phyloP scores from a whole-genome alignment of 495 filamentous ascomycete species.

The Lasiosphaeria hispida region DNA sequence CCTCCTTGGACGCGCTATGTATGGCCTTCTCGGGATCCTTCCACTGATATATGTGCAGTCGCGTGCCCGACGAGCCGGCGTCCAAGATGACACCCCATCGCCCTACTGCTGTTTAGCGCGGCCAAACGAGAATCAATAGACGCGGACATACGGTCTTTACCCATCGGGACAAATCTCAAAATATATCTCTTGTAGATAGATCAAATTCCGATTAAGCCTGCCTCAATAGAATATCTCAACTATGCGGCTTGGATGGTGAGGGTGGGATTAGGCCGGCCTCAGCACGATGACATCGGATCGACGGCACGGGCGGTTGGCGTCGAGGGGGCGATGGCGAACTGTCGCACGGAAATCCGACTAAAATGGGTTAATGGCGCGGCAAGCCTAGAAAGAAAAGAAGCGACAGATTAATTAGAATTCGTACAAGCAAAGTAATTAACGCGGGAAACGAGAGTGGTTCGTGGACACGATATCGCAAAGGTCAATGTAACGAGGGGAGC shows the following conservation, averaged over 20 bases:
- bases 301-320: background rate
- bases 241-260: background rate
- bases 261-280: background rate
- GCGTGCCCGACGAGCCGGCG: constrained; percentile 74
- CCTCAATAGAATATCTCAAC: too few relatives aligned
- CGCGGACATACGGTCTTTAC: constrained; percentile 22
- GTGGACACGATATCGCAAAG: constrained; percentile 14
- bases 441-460: constrained; percentile 28
- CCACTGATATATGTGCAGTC: constrained; percentile 92
- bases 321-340: background rate
- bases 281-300: constrained; percentile 7
- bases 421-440: constrained; percentile 11
- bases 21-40: constrained; percentile 68
- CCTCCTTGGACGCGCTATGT: constrained; percentile 55
- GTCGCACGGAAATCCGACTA: background rate
- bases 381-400: constrained; percentile 7
- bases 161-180: constrained; percentile 10
- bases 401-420: constrained; percentile 15
- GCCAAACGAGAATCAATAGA: background rate
- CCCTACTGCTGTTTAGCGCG: constrained; percentile 32
- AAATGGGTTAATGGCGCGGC: background rate
- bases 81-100: constrained; percentile 62
- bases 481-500: constrained; percentile 27
- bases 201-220: too few relatives aligned
- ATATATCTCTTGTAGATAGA: background rate